Evolutionary conservation across 75 land plant genomes (phyloP).

Genomic region (Pinus taeda): DNA sequence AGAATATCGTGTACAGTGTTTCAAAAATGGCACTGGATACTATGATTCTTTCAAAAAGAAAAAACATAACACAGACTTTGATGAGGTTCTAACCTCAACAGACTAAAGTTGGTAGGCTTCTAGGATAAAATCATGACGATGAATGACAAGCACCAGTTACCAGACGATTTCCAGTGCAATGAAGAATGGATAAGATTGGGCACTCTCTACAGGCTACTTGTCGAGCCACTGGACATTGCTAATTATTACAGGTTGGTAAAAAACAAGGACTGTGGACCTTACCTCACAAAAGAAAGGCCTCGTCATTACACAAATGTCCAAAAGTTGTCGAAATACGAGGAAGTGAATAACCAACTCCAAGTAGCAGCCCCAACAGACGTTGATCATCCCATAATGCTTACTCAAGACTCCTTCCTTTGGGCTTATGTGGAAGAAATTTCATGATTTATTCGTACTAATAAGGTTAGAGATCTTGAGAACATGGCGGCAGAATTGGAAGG

Average conservation of each 20-base stretch:
- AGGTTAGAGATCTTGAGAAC: too few species aligned
- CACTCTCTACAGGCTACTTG: slow-evolving; percentile 44
- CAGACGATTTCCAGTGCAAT: slow-evolving; percentile 47
- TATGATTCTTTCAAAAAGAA: slow-evolving; percentile 57
- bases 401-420: too few species aligned
- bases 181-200: slow-evolving; percentile 50
- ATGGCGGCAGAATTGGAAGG: too few species aligned
- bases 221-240: slow-evolving; percentile 75
- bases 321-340: slow-evolving; percentile 40
- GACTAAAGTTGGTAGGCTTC: slow-evolving; percentile 40
- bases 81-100: slow-evolving; percentile 43
- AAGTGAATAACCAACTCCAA: neutral
- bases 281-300: slow-evolving; percentile 46
- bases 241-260: slow-evolving; percentile 53
- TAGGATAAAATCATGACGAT: slow-evolving; percentile 67
- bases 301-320: slow-evolving; percentile 40
- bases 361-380: slow-evolving; percentile 14
- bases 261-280: slow-evolving; percentile 60
- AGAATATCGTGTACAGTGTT: slow-evolving; percentile 16
- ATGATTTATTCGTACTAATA: too few species aligned
- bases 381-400: slow-evolving; percentile 36
- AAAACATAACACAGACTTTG: slow-evolving; percentile 34
- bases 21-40: slow-evolving; percentile 38
- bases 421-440: too few species aligned
- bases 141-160: slow-evolving; percentile 43